Evolutionary conservation across 129 eudicot species (phyloP).

Genomic region (Artemisia annua): DNA sequence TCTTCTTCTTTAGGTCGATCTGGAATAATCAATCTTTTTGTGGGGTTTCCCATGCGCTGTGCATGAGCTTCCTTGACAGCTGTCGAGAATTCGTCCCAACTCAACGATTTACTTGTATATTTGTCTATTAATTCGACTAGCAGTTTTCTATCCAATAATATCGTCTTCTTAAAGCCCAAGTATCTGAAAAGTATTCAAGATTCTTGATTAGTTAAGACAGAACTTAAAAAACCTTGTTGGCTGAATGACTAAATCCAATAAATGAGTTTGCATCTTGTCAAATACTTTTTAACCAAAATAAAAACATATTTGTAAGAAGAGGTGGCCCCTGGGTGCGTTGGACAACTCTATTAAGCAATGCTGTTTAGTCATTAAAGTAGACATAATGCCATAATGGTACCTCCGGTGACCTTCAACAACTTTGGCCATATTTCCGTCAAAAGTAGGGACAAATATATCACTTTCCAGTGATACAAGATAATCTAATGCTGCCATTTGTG

Average conservation of each 20-base stretch:
- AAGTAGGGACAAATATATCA: constrained; percentile 93
- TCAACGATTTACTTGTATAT: constrained; percentile 56
- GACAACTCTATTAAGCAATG: not conserved
- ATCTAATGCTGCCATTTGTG: constrained; percentile 98
- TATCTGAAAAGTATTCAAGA: constrained; percentile 47
- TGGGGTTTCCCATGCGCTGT: constrained; percentile 79
- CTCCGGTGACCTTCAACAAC: constrained; percentile 99
- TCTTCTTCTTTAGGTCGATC: constrained; percentile 98
- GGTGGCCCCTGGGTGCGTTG: no score
- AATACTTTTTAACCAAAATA: no score
- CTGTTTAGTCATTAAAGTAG: not conserved
- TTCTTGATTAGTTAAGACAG: constrained; percentile 19
- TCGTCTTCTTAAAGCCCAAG: constrained; percentile 84
- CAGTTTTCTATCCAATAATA: constrained; percentile 71
- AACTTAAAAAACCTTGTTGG: constrained; percentile 5
- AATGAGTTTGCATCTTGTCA: no score
- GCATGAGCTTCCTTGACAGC: constrained; percentile 78
- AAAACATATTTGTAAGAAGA: no score
- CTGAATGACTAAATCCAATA: no score
- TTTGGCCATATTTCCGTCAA: constrained; percentile 99
- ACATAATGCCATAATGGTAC: constrained; percentile 32
- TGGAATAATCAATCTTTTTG: constrained; percentile 69
- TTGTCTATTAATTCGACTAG: constrained; percentile 83
- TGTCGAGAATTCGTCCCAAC: constrained; percentile 82
- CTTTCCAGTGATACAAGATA: constrained; percentile 97